Evolutionary conservation across 495 filamentous ascomycete species (phyloP), one percentile per base, ranked within the genome.

Genomic region (Penicillium lagena): DNA sequence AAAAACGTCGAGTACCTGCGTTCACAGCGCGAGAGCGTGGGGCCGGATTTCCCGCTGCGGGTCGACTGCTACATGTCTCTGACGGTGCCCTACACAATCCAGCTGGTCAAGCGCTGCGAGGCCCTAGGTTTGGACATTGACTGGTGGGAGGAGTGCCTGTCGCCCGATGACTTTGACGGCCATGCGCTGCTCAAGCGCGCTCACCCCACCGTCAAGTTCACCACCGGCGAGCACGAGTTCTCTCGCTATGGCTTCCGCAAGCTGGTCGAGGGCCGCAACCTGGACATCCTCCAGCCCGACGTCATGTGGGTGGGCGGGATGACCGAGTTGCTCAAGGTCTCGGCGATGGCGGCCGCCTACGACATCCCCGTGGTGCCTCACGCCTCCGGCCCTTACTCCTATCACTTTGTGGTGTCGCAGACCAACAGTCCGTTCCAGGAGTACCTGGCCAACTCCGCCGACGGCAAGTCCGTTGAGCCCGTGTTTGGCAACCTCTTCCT

Each of bases 41-140:
- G 90, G 0, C 85, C 89, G 0, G 85, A 95, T 61, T 96, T 90
- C 58, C 90, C 90, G 12, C 76, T 96, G 40, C 90, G 90, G 71
- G 90, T 96, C 4, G 90, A 96, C 67, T 96, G 90, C 75, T 96
- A 95, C 69, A 96, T 95, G 90, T 88, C 85, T 43, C 71, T 95
- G 49, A 95, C 88, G 52, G 90, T 96, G 15, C 72, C 86, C 6
- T 96, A 96, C 67, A 94, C 87, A 1, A 94, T 96, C 49, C 83
- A 95, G 62, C 74, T 96, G 10, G 90, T 85, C 32, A 86, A 89
- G 64, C 81, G 80, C 22, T 88, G 83, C 50, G 85, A 84, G 37
- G 85, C 82, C 41, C 65, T 83, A 43, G 81, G 89, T 35, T 77
- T 96, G 45, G 77, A 93, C 65, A 91, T 95, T 60, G 85, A 95